Evolutionary conservation across 2,329 filamentous ascomycete species (phyloP), one percentile per base, ranked within the genome.

Genomic region (Venturiaceae sp.): DNA sequence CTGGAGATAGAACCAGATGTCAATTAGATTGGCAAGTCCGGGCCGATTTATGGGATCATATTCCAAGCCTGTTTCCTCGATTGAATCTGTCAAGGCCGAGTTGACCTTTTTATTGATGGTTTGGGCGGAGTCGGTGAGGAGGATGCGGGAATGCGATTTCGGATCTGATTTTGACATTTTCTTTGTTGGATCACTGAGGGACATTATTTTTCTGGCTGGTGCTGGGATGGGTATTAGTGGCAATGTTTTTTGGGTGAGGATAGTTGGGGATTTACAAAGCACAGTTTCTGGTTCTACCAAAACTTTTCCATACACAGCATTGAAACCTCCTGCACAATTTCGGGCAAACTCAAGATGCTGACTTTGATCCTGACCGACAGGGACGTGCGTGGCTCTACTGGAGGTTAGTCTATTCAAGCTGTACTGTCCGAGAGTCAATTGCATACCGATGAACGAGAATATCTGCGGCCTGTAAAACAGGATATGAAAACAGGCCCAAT

Each of bases 161-260:
- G 79, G 68, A 65, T 90, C 81, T 0, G 91, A 96, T 73, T 99
- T 99, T 58, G 91, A 96, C 94, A 99, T 99, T 70, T 99, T 99
- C 56, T 82, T 78, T 19, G 34, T 74, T 0, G 94, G 92, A 11
- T 89, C 77, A 55, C 82, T 84, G 23, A 99, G 82, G 19, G 91
- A 95, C 92, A 96, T 97, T 62, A 99, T 81, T 61, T 92, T 84
- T 66, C 87, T 89, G 2, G 88, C 83, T 4, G 88, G 85, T n/a
- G 86, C 86, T 90, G 53, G 8, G 13, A 19, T 59, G 6, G 19
- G 13, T 59, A 13, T 5, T 5, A 28, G 36, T 9, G 23, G 46
- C 16, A 53, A 46, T 26, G 19, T n/a, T 9, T 30, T 58, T 30
- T 33, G 6, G 5, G 61, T 5, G 59, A 60, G 36, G 36, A 36